Base-by-base conservation (phyloP, 306 rosid species). In the Trifolium subterraneum region DNA sequence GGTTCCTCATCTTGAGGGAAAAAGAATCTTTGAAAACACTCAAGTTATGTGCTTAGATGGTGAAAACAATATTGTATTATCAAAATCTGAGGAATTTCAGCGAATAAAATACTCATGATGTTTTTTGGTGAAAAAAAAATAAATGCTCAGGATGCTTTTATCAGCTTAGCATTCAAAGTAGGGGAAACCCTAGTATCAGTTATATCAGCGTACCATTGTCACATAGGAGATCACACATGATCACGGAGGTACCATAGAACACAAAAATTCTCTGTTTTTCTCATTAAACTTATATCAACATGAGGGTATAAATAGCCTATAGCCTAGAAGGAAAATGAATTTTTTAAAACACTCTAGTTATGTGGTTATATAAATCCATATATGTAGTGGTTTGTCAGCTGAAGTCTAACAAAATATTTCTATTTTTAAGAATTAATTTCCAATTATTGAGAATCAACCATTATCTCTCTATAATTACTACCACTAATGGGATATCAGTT, bases 401-500 rank as follows among this genome's bases (percentile, higher is more conserved):
- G 22, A 25, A 59, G 22, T 45, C 36, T 39, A 48, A 23, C 23
- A 41, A 10, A 38, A 56, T 51, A 75, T 22, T 14, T 27, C 15
- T 1, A 55, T 56, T 54, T 31, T 22, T 42, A 22, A 51, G 27
- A 0, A 29, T 36, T 59, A 63, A 47, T 54, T 67, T 61, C 73
- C 22, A 31, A 10, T n/a, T 68, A 47, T 31, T 38, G 54, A 58
- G 31, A 35, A 64, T 54, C 69, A 55, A 54, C 5, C 22, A 22
- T 58, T 31, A 10, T 58, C 44, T 70, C 12, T 38, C 63, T 63
- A 80, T 8, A 19, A 70, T 65, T 51, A 71, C 67, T 54, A 59
- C 69, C 68, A 54, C 72, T 62, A n/a, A 68, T 22, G 64, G 48
- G 67, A 66, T 74, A 61, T 69, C 59, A 33, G 66, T 51, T 54